Conservation (phyloP, 1,284 basidiomycete species). For the Puccinia polysora region DNA sequence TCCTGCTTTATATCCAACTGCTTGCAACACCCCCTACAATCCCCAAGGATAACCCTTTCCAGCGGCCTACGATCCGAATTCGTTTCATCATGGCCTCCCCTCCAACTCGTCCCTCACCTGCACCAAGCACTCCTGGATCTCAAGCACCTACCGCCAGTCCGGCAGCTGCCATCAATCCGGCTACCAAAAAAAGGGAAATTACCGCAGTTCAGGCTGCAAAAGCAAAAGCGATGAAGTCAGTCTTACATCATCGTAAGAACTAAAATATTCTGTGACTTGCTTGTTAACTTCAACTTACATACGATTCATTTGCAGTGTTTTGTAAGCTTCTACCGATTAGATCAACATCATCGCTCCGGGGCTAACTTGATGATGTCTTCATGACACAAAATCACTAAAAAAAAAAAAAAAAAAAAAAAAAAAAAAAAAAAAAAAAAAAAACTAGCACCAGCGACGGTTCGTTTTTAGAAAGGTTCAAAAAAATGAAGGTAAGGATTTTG, state of each 20-base stretch:
- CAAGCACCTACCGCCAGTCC: constrained; percentile 5
- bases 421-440: neutral
- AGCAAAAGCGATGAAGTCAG: constrained; percentile 41
- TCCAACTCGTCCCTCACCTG: constrained; percentile 3
- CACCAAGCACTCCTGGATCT: constrained; percentile 28
- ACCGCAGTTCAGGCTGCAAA: constrained; percentile 39
- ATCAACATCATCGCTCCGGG: too few relatives aligned
- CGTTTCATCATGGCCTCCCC: constrained; percentile 28
- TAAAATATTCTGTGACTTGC: too few relatives aligned
- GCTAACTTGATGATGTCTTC: too few relatives aligned
- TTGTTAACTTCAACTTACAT: too few relatives aligned
- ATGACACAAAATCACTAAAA: too few relatives aligned
- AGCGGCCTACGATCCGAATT: too few relatives aligned
- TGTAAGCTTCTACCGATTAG: too few relatives aligned
- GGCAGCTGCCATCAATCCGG: constrained; percentile 34
- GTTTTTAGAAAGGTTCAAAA: constrained; percentile 41
- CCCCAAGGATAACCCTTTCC: too few relatives aligned
- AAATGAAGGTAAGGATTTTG: constrained; percentile 23
- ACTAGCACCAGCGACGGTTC: constrained; percentile 37
- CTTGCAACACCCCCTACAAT: too few relatives aligned
- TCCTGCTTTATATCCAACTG: too few relatives aligned
- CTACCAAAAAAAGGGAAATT: constrained; percentile 38
- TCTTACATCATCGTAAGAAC: neutral
- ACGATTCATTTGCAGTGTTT: too few relatives aligned
- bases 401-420: too few relatives aligned